phyloP scores from a whole-genome alignment of 2,329 filamentous ascomycete genomes.

The Cytospora piceae region DNA sequence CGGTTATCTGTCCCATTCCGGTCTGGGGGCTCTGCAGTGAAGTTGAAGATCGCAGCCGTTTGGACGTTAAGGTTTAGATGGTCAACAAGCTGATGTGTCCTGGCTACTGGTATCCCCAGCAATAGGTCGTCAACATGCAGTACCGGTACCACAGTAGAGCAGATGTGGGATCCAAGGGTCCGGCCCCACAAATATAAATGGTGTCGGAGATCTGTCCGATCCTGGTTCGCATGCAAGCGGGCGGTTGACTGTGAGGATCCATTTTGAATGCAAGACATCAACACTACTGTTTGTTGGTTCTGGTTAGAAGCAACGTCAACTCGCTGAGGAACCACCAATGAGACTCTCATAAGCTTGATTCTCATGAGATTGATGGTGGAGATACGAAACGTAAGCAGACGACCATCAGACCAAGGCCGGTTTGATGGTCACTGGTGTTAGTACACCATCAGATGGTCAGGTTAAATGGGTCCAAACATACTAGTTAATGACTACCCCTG shows the following conservation, averaged over 20 bases:
- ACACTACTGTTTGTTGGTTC: neutral
- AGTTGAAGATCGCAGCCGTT: neutral
- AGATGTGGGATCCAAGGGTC: neutral
- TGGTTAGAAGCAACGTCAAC: neutral
- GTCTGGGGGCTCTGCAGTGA: neutral
- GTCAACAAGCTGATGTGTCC: neutral
- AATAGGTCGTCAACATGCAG: neutral
- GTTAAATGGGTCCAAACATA: neutral
- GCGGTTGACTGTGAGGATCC: too few species aligned
- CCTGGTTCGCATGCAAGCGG: neutral
- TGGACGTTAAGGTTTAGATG: neutral
- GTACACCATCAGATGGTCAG: neutral
- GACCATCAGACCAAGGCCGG: too few species aligned
- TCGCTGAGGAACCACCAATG: too few species aligned
- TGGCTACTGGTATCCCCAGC: neutral
- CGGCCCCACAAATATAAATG: neutral
- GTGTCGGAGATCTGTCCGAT: neutral
- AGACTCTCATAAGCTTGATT: neutral
- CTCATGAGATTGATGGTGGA: too few species aligned
- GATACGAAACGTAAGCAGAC: too few species aligned
- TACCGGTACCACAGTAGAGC: neutral
- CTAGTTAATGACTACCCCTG: neutral
- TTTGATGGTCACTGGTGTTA: too few species aligned
- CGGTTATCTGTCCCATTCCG: neutral
- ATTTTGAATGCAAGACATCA: neutral